phyloP scores from a whole-genome alignment of 306 rosid species.

The Vicia faba region DNA sequence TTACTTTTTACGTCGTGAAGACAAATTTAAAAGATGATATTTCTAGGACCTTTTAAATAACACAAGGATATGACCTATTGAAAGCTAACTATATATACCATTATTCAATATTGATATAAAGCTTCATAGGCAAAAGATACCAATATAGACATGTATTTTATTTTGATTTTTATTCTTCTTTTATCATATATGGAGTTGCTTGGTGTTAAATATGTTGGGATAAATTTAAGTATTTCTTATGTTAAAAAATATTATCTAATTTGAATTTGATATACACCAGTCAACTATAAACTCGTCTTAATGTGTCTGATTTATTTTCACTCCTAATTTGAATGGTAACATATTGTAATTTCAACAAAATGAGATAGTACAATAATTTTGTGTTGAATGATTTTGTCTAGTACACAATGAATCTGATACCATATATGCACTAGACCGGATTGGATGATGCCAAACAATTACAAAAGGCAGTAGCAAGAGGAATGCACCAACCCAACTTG shows the following conservation, averaged over 20 bases:
- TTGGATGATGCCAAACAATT: slow-evolving; percentile 32
- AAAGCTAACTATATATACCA: slow-evolving; percentile 18
- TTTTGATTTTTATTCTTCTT: neutral
- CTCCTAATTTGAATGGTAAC: no score
- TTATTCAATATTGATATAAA: slow-evolving; percentile 25
- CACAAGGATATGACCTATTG: slow-evolving; percentile 26
- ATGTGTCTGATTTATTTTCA: no score
- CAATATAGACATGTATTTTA: neutral
- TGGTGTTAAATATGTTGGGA: no score
- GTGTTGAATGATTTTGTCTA: no score
- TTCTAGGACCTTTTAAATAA: slow-evolving; percentile 36
- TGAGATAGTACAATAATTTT: no score
- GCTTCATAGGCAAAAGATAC: slow-evolving; percentile 38
- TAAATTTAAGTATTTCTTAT: no score
- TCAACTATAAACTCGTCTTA: no score
- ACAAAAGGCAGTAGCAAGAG: slow-evolving; percentile 6
- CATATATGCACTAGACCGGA: neutral
- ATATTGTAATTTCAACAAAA: no score
- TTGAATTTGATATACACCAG: no score
- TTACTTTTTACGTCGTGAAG: slow-evolving; percentile 34
- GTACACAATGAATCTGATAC: no score
- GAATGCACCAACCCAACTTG: slow-evolving; percentile 38
- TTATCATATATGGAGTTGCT: no score
- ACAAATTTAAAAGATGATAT: slow-evolving; percentile 40
- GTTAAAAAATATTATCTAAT: no score